phyloP scores from a whole-genome alignment of 768 basidiomycete genomes.

The Candolleomyces efflorescens region DNA sequence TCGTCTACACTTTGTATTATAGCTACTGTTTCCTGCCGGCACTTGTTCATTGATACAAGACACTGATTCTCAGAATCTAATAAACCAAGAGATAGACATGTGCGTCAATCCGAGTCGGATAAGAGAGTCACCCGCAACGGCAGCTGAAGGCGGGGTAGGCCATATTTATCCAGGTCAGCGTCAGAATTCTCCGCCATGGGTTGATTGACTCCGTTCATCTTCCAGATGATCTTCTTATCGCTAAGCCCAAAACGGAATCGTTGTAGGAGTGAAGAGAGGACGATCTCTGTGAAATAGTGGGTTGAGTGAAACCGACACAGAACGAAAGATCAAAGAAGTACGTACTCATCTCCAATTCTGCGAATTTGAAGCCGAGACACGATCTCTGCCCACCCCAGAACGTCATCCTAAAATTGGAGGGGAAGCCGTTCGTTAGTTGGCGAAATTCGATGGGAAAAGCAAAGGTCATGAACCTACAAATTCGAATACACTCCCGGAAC shows the following conservation, averaged over 20 bases:
- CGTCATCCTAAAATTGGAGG: background rate
- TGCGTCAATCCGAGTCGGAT: background rate
- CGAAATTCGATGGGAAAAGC: background rate
- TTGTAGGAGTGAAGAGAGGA: constrained; percentile 22
- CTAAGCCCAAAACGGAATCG: constrained; percentile 23
- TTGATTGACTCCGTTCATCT: constrained; percentile 20
- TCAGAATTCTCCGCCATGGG: constrained; percentile 15
- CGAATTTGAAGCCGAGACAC: constrained; percentile 37
- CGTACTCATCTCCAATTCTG: constrained; percentile 40
- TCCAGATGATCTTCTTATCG: constrained; percentile 27
- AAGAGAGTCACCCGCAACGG: background rate
- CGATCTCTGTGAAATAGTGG: constrained; percentile 21
- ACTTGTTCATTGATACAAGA: no score
- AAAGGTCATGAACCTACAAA: background rate
- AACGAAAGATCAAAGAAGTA: background rate
- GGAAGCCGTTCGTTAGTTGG: background rate
- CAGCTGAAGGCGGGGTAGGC: background rate
- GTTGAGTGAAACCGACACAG: background rate
- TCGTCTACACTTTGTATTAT: no score
- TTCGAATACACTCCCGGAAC: constrained; percentile 4
- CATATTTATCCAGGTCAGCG: background rate
- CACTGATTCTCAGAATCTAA: background rate
- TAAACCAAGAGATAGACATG: no score
- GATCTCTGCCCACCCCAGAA: constrained; percentile 10
- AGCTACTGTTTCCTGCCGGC: no score